Conservation (phyloP, 106 monocot species). For the Alisma plantagoaquatica region DNA sequence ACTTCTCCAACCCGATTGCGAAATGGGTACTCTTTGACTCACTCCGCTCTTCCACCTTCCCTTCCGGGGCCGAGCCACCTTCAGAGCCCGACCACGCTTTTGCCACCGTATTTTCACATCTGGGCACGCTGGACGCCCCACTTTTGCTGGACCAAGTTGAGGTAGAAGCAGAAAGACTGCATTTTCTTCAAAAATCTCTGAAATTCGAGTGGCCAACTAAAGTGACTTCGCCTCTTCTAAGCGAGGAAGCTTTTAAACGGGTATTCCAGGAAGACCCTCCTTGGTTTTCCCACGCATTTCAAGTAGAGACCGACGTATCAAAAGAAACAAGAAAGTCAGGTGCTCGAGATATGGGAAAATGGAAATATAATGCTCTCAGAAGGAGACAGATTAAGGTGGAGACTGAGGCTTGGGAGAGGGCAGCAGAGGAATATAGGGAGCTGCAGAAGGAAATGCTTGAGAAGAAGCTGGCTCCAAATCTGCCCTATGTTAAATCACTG, state of each 20-base stretch:
- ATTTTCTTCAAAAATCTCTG: neutral
- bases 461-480: slow-evolving; percentile 73
- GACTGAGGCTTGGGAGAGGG: slow-evolving; percentile 83
- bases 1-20: slow-evolving; percentile 1
- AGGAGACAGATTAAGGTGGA: slow-evolving; percentile 79
- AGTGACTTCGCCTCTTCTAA: slow-evolving; percentile 4
- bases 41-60: slow-evolving; percentile 30
- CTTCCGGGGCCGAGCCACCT: slow-evolving; percentile 28
- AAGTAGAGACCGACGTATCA: neutral
- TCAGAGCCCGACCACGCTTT: slow-evolving; percentile 23
- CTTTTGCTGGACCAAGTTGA: slow-evolving; percentile 14
- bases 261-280: slow-evolving; percentile 32
- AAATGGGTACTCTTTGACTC: slow-evolving; percentile 22
- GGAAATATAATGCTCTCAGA: slow-evolving; percentile 37
- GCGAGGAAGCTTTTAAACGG: slow-evolving; percentile 9
- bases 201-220: slow-evolving; percentile 4
- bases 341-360: slow-evolving; percentile 11
- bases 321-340: neutral
- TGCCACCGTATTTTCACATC: slow-evolving; percentile 30
- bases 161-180: neutral
- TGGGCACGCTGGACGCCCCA: slow-evolving; percentile 26
- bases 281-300: slow-evolving; percentile 22
- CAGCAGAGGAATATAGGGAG: slow-evolving; percentile 84
- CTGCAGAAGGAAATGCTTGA: slow-evolving; percentile 86
- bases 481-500: slow-evolving; percentile 82